These are phyloP conservation scores for Arthroderma uncinatum DNA, from an alignment of 2,329 filamentous ascomycete species.

Conservation along the genomic window DNA sequence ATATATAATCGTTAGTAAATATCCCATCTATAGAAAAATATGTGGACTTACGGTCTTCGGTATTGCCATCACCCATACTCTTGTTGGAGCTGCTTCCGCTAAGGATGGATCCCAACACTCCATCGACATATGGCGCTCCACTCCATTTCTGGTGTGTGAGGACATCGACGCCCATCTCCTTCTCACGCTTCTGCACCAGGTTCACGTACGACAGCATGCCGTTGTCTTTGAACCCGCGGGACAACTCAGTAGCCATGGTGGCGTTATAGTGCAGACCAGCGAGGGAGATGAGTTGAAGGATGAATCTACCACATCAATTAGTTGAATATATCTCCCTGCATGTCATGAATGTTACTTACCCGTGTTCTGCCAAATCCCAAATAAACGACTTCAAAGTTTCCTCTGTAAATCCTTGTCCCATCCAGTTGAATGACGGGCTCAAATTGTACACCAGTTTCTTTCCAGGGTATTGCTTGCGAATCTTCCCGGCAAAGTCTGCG, in stretches of 20 bases:
- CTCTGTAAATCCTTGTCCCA: conserved; percentile 81
- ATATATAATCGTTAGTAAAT: background rate
- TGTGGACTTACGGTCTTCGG: conserved; percentile 45
- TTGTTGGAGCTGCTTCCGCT: conserved; percentile 79
- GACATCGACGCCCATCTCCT: conserved; percentile 84
- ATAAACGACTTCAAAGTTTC: conserved; percentile 79
- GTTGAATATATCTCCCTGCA: background rate
- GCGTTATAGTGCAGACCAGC: conserved; percentile 54
- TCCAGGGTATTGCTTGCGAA: conserved; percentile 56
- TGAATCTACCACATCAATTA: conserved; percentile 36
- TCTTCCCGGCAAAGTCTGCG: conserved; percentile 60
- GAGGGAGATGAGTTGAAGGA: conserved; percentile 53
- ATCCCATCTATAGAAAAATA: background rate
- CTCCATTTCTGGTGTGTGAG: conserved; percentile 81
- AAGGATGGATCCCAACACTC: conserved; percentile 79
- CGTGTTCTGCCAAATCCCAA: conserved; percentile 88
- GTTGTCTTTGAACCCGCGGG: conserved; percentile 70
- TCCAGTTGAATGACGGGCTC: conserved; percentile 97
- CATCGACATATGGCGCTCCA: conserved; percentile 67
- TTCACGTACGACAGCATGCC: conserved; percentile 99
- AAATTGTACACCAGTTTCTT: conserved; percentile 97
- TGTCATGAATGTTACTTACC: conserved; percentile 51
- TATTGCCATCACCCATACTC: conserved; percentile 93
- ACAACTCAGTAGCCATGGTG: conserved; percentile 60
- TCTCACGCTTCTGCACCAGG: conserved; percentile 76